phyloP scores from a whole-genome alignment of 2,329 filamentous ascomycete species.

The Paradendryphiella salina region DNA sequence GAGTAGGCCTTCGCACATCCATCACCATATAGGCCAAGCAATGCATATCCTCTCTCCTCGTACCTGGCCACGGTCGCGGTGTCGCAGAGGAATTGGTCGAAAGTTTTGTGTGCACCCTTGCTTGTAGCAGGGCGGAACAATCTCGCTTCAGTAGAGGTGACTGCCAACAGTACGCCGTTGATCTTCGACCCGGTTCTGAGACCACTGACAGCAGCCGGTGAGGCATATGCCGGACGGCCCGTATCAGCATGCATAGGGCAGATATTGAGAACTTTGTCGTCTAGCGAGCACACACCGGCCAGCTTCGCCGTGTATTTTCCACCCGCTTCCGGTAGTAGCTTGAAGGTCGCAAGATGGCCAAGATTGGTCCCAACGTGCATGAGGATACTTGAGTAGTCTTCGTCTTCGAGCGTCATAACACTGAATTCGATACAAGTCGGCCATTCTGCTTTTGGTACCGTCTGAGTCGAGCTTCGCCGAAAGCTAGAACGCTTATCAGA shows the following conservation, averaged over 20 bases:
- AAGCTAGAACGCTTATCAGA: conserved; percentile 77
- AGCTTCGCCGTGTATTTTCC: conserved; percentile 73
- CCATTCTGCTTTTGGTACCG: conserved; percentile 65
- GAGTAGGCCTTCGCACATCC: conserved; percentile 78
- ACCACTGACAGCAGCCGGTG: conserved; percentile 72
- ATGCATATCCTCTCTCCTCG: conserved; percentile 72
- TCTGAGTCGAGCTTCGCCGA: conserved; percentile 56
- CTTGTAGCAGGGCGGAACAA: conserved; percentile 82
- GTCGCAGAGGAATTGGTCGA: conserved; percentile 82
- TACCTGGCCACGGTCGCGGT: conserved; percentile 76
- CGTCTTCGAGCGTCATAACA: conserved; percentile 85
- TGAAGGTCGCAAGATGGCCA: conserved; percentile 86
- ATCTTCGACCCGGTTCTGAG: conserved; percentile 73
- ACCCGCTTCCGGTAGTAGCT: conserved; percentile 73
- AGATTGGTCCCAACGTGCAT: conserved; percentile 87
- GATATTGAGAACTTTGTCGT: conserved; percentile 72
- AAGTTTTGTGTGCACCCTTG: conserved; percentile 91
- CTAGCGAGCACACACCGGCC: conserved; percentile 68
- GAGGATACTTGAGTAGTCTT: conserved; percentile 90
- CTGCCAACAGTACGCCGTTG: conserved; percentile 78
- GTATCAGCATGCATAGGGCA: conserved; percentile 77
- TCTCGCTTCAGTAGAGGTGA: conserved; percentile 73
- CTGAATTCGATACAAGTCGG: conserved; percentile 85
- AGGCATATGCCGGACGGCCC: conserved; percentile 75
- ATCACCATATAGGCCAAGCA: conserved; percentile 85